Conservation (phyloP, 169 alveolate genomes). For the Cryptosporidium felis region DNA sequence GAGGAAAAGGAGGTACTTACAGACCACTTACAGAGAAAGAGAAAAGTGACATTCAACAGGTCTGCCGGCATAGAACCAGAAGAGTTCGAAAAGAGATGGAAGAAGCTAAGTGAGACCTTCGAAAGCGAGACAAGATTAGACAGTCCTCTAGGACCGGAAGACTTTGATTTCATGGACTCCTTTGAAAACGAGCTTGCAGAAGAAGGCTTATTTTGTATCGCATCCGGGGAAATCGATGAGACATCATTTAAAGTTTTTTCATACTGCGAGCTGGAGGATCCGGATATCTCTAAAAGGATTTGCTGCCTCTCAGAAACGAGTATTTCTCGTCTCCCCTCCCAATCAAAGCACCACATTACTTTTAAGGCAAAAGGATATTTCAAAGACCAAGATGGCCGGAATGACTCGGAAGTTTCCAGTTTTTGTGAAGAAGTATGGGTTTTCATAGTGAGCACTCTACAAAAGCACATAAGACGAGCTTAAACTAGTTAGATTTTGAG, state of each 20-base stretch:
- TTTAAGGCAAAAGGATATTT: neutral
- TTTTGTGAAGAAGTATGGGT: too few relatives aligned
- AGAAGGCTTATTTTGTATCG: slow-evolving; percentile 15
- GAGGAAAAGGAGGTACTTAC: neutral
- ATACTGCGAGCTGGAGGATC: neutral
- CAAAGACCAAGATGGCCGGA: neutral
- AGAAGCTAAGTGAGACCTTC: neutral
- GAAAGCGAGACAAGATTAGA: neutral
- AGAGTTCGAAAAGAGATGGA: slow-evolving; percentile 34
- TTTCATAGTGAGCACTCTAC: too few relatives aligned
- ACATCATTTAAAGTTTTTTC: neutral
- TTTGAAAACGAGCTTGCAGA: slow-evolving; percentile 21
- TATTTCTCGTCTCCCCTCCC: neutral
- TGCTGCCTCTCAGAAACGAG: slow-evolving; percentile 3
- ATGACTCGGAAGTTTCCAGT: too few relatives aligned
- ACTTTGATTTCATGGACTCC: neutral
- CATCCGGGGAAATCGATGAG: slow-evolving; percentile 65
- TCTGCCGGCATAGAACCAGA: slow-evolving; percentile 13
- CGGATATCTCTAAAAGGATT: neutral
- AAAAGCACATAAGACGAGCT: too few relatives aligned
- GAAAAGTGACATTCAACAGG: neutral
- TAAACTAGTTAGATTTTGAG: too few relatives aligned
- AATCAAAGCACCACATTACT: too few relatives aligned
- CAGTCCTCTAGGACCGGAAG: neutral
- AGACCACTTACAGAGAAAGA: neutral